A percentile compares a stretch with the other conserved stretches of the same genome.
phyloP scores from a whole-genome alignment of 257 asterid species.

The Solanum corneliomulleri region DNA sequence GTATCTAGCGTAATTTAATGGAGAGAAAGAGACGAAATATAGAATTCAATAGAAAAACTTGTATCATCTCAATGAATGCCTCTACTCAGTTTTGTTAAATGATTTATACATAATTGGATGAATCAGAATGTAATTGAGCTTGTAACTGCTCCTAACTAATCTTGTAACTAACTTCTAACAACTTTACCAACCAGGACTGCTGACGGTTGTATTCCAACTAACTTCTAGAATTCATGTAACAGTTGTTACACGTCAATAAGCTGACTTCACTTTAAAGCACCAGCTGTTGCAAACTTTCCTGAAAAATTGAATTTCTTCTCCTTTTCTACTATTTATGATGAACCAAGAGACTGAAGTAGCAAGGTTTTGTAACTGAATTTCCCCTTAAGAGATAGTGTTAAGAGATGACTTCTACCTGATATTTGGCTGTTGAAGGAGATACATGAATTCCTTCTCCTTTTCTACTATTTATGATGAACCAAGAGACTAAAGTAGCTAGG shows the following conservation, averaged over 20 bases:
- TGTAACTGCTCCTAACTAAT: neutral
- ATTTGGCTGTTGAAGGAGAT: neutral
- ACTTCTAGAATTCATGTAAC: neutral
- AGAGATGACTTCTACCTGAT: neutral
- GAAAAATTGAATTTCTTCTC: neutral
- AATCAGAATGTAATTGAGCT: neutral
- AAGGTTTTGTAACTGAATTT: neutral
- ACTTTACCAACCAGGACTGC: neutral
- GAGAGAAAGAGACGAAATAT: neutral
- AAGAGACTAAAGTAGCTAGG: neutral
- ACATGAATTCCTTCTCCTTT: neutral
- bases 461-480: neutral
- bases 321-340: neutral
- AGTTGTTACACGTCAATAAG: neutral
- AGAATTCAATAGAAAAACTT: neutral
- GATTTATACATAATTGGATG: neutral
- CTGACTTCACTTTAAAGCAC: neutral
- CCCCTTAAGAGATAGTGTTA: neutral
- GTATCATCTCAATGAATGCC: neutral
- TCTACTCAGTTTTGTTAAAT: neutral
- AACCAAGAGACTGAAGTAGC: neutral
- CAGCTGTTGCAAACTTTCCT: neutral
- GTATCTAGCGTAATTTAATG: neutral
- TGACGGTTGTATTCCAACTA: neutral
- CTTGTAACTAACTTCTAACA: neutral